Evolutionary conservation across 148 eudicot species (phyloP).

Genomic region (Silene uniflora): DNA sequence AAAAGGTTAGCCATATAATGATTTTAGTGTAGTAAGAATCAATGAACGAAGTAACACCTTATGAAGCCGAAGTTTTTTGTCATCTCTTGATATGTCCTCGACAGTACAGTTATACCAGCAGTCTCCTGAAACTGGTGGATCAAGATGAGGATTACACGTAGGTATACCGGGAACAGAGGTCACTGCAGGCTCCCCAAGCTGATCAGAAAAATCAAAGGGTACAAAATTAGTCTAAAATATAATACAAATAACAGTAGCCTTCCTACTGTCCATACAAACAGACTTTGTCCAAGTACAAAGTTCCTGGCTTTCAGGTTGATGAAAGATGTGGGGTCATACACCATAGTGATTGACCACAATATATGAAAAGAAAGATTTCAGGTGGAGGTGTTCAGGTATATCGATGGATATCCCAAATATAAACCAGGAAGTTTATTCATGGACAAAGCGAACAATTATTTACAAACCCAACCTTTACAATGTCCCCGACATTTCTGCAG

Average conservation of each 20-base stretch:
- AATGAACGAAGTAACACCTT: constrained; percentile 42
- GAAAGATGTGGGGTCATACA: not conserved
- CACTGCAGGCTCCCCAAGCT: constrained; percentile 90
- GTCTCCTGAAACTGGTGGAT: constrained; percentile 78
- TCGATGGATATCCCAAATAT: not conserved
- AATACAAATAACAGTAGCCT: not conserved
- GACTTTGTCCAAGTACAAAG: not conserved
- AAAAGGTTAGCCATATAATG: not conserved
- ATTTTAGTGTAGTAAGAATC: not conserved
- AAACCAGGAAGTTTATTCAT: not conserved
- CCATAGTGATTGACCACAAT: not conserved
- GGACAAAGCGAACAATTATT: not conserved
- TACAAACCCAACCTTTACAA: constrained; percentile 66
- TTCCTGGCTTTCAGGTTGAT: not conserved
- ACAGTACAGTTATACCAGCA: constrained; percentile 97
- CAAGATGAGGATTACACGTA: constrained; percentile 68
- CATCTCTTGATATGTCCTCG: constrained; percentile 82
- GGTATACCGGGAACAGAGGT: constrained; percentile 51
- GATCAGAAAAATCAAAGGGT: constrained; percentile 13
- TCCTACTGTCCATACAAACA: not conserved
- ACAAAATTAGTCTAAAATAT: constrained; percentile 6
- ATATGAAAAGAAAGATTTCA: not conserved
- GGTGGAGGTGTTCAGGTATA: not conserved
- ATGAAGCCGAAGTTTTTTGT: constrained; percentile 77
- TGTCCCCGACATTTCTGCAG: constrained; percentile 77